These are phyloP conservation scores for Euphrasia arctica DNA, from an alignment of 305 asterid genomes.

Conservation along the genomic window DNA sequence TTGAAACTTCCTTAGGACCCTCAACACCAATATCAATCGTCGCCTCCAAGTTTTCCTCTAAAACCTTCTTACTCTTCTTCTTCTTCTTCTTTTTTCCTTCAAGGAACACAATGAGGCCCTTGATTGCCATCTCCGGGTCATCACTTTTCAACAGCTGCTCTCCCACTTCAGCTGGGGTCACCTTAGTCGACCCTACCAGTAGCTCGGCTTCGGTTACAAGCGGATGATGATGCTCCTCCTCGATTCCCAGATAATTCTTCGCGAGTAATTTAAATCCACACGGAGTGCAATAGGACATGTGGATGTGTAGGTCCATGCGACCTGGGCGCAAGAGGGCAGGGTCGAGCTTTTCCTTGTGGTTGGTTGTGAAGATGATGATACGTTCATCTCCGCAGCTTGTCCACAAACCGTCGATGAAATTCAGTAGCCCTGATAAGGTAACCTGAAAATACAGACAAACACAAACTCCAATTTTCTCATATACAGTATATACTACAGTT, in stretches of 20 bases:
- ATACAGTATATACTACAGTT: too few species aligned
- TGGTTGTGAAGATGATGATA: conserved; percentile 48
- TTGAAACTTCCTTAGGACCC: background rate
- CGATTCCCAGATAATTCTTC: conserved; percentile 33
- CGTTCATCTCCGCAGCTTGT: conserved; percentile 52
- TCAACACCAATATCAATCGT: background rate
- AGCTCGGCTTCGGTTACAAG: conserved; percentile 28
- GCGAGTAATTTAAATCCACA: conserved; percentile 38
- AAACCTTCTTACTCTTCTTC: background rate
- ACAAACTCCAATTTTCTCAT: too few species aligned
- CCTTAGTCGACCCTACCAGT: conserved; percentile 25
- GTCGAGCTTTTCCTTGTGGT: conserved; percentile 46
- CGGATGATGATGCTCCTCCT: conserved; percentile 21
- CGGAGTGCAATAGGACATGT: conserved; percentile 49
- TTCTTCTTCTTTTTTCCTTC: conserved; percentile 18
- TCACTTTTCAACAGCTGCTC: conserved; percentile 36
- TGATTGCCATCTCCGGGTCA: conserved; percentile 21
- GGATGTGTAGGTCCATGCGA: conserved; percentile 50
- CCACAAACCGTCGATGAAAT: conserved; percentile 51
- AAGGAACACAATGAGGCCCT: conserved; percentile 34
- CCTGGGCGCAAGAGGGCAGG: conserved; percentile 47
- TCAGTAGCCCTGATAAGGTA: conserved; percentile 41
- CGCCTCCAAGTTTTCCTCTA: background rate
- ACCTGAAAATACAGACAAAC: conserved; percentile 25
- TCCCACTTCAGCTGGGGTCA: conserved; percentile 46